A percentile compares a stretch with the other conserved stretches of the same genome.
Evolutionary conservation across 495 filamentous ascomycete genomes (phyloP).

Genomic region (Pyrenula aspistea): DNA sequence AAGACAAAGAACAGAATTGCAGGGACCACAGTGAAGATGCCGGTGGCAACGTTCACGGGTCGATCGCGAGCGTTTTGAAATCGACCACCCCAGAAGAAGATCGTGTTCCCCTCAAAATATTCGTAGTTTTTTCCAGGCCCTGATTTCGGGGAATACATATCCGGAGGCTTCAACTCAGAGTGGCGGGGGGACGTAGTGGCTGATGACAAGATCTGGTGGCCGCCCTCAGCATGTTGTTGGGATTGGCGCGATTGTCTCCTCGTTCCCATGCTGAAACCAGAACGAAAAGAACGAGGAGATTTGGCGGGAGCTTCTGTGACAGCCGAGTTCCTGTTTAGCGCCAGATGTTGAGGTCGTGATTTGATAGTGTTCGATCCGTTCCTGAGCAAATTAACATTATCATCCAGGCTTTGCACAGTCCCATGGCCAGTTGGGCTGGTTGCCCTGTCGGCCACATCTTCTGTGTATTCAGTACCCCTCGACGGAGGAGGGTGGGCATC

Average conservation of each 20-base stretch:
- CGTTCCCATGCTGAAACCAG: conserved; percentile 46
- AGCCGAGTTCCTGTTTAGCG: conserved; percentile 44
- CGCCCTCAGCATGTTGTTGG: conserved; percentile 6
- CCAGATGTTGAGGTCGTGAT: conserved; percentile 40
- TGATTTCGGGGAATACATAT: conserved; percentile 14
- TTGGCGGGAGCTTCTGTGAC: conserved; percentile 41
- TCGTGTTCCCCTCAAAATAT: conserved; percentile 84
- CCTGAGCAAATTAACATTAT: conserved; percentile 64
- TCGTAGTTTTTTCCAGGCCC: conserved; percentile 66
- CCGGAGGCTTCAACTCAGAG: conserved; percentile 1
- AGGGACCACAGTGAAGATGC: conserved; percentile 63
- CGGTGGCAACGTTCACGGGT: conserved; percentile 88
- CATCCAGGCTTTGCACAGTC: conserved; percentile 51
- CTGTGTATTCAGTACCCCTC: conserved; percentile 69
- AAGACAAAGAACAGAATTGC: conserved; percentile 71
- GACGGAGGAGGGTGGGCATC: conserved; percentile 57
- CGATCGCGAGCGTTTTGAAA: conserved; percentile 78
- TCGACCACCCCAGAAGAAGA: conserved; percentile 77
- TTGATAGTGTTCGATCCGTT: conserved; percentile 35
- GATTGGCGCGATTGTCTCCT: background rate
- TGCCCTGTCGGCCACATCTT: conserved; percentile 47
- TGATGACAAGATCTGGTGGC: conserved; percentile 67
- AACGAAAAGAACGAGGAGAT: conserved; percentile 63
- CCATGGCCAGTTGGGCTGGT: conserved; percentile 62
- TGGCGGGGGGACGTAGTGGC: conserved; percentile 46